A percentile compares a stretch with the other conserved stretches of the same genome.
Evolutionary conservation across 176 grass and related monocot genomes (phyloP).

Genomic region (Aegilops longissima): DNA sequence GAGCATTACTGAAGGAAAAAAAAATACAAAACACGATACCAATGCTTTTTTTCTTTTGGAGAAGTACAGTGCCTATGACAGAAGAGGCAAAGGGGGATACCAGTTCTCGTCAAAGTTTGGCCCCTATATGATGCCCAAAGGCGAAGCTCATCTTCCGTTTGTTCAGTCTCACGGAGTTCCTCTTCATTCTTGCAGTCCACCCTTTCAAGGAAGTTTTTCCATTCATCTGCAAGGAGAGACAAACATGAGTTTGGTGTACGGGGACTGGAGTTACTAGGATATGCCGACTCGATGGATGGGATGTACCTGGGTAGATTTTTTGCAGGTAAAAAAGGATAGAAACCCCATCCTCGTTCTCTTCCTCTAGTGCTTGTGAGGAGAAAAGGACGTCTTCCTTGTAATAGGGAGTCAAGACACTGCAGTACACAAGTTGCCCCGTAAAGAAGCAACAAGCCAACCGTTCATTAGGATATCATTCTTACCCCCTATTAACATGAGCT

Average conservation of each 20-base stretch:
- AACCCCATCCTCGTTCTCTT: constrained; percentile 92
- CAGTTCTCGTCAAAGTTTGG: constrained; percentile 96
- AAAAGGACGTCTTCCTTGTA: constrained; percentile 94
- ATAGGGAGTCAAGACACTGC: constrained; percentile 96
- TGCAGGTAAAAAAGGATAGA: constrained; percentile 98
- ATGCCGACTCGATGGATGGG: background rate
- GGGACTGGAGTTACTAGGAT: background rate
- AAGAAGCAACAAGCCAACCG: background rate
- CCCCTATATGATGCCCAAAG: constrained; percentile 97
- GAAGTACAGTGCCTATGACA: constrained; percentile 5
- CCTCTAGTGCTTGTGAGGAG: constrained; percentile 61
- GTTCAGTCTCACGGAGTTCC: constrained; percentile 54
- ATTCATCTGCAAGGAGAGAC: constrained; percentile 71
- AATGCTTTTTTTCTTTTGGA: background rate
- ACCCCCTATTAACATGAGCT: constrained; percentile 5
- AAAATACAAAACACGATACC: background rate
- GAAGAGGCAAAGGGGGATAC: constrained; percentile 31
- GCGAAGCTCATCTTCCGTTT: constrained; percentile 75
- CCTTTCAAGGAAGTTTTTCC: constrained; percentile 88
- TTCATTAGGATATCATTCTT: constrained; percentile 10
- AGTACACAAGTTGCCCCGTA: constrained; percentile 20
- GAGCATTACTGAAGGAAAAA: constrained; percentile 26
- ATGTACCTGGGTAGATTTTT: constrained; percentile 92
- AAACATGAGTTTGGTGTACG: constrained; percentile 2
- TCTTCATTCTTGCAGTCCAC: constrained; percentile 66